These are phyloP conservation scores for Alternaria arbusti DNA, from an alignment of 2,329 filamentous ascomycete genomes.

Conservation along the genomic window DNA sequence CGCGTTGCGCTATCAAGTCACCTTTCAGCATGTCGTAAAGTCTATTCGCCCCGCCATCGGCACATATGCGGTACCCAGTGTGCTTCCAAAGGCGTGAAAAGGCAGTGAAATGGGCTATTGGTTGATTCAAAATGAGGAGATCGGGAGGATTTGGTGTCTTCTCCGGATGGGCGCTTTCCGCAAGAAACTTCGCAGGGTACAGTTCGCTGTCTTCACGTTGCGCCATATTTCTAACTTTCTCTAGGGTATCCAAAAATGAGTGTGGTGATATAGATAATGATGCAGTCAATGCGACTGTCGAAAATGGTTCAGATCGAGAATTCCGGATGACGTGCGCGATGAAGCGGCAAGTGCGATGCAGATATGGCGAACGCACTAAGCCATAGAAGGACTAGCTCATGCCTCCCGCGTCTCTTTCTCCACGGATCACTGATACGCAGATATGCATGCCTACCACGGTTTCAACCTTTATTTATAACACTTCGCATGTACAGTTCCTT, in stretches of 20 bases:
- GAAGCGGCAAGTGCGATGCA: slow-evolving; percentile 8
- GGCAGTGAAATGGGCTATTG: slow-evolving; percentile 56
- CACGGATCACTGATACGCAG: background rate
- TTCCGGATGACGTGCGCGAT: background rate
- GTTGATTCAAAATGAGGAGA: slow-evolving; percentile 56
- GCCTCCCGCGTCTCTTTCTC: background rate
- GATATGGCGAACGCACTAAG: slow-evolving; percentile 10
- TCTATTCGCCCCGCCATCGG: slow-evolving; percentile 88
- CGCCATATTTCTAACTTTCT: slow-evolving; percentile 15
- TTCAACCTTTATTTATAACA: background rate
- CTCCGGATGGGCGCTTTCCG: slow-evolving; percentile 22
- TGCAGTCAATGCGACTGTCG: background rate
- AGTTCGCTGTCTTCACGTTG: slow-evolving; percentile 20
- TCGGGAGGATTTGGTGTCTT: slow-evolving; percentile 29
- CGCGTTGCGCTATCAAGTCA: slow-evolving; percentile 25
- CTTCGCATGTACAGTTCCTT: background rate
- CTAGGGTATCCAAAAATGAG: background rate
- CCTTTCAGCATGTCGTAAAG: slow-evolving; percentile 62
- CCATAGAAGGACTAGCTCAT: slow-evolving; percentile 8
- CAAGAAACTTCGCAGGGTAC: slow-evolving; percentile 37
- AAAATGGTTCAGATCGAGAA: background rate
- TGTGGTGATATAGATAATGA: background rate
- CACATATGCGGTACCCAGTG: slow-evolving; percentile 74
- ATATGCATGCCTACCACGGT: background rate
- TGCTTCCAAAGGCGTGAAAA: slow-evolving; percentile 56